Base-by-base conservation (phyloP, 495 filamentous ascomycete genomes). In the Talaromyces proteolyticus region DNA sequence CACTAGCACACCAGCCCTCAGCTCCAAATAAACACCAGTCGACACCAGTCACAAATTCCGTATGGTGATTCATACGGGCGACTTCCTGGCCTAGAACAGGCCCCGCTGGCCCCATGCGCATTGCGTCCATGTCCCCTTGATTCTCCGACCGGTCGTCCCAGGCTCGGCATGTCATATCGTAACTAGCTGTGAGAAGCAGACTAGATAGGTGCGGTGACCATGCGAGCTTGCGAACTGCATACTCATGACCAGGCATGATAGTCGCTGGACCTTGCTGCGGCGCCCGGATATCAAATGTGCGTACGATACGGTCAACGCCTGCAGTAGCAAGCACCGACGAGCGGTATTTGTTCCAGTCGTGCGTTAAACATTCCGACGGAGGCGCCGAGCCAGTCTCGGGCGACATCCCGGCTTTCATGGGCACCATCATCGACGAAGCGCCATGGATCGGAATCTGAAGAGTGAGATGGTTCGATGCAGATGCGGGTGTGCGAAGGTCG, bases 281-380 rank as follows among this genome's bases (percentile, higher is more conserved):
- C 46, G 77, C 82, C 18, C 94, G 76, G 47, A 96, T 81, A 60
- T 98, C 93, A 61, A 96, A 96, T 6, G 85, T 89, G 44, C 93
- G 81, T 51, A 98, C 85, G 2, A 82, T 67, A 16, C 82, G 78
- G 61, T 98, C 94, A n/a, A 97, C 93, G 43, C 93, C 93, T 0
- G 78, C 93, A 0, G 88, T 86, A 0, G 94, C 94, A 38, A 98
- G 63, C 17, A 95, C 73, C 0, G 80, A 84, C 24, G 87, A 79
- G 2, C 86, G 82, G 63, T 98, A 98, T 63, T 98, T 98, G 66
- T 98, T 98, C 94, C 94, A 97, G 67, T 98, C 93, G 63, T 96
- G 93, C 2, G 92, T 96, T 14, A 98, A 78, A 23, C 85, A 78
- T 70, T 98, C 93, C 16, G 77, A 73, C 0, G 85, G 85, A n/a